These are phyloP conservation scores for Closterium sp. DNA, from an alignment of 139 green algal species.

Conservation along the genomic window DNA sequence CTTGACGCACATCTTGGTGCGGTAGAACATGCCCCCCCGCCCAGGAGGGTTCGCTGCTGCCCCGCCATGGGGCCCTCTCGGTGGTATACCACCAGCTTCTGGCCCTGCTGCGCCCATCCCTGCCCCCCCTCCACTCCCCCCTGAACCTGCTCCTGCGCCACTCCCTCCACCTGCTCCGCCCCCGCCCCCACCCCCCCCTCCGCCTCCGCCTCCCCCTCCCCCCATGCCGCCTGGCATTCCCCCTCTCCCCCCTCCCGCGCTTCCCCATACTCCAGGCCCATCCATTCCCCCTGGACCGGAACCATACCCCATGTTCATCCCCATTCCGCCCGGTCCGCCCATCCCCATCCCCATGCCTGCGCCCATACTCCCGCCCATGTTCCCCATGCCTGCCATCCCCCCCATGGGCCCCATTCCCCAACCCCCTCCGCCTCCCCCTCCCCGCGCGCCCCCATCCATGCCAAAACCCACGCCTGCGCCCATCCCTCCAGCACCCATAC, in stretches of 20 bases:
- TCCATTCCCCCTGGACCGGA: neutral
- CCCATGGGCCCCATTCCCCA: neutral
- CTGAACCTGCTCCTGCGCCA: neutral
- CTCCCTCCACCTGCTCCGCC: neutral
- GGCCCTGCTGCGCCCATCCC: conserved; percentile 4
- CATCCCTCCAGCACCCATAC: neutral
- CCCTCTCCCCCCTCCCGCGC: conserved; percentile 3
- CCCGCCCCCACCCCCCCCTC: neutral
- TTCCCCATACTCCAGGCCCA: conserved; percentile 1
- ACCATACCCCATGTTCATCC: neutral
- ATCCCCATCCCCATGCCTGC: neutral
- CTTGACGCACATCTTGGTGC: conserved; percentile 17
- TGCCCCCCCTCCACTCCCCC: neutral
- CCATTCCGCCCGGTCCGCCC: neutral
- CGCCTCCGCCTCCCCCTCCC: neutral
- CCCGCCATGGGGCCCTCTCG: neutral
- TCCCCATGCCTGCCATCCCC: neutral
- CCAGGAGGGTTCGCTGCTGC: neutral
- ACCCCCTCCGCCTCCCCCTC: neutral
- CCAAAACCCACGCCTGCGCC: neutral
- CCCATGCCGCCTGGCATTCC: neutral
- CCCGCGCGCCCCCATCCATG: neutral
- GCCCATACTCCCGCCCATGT: neutral
- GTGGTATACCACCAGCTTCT: neutral
- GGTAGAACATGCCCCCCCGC: conserved; percentile 10